These are phyloP conservation scores for Canariomyces notabilis DNA, from an alignment of 2,329 filamentous ascomycete species.

Conservation along the genomic window DNA sequence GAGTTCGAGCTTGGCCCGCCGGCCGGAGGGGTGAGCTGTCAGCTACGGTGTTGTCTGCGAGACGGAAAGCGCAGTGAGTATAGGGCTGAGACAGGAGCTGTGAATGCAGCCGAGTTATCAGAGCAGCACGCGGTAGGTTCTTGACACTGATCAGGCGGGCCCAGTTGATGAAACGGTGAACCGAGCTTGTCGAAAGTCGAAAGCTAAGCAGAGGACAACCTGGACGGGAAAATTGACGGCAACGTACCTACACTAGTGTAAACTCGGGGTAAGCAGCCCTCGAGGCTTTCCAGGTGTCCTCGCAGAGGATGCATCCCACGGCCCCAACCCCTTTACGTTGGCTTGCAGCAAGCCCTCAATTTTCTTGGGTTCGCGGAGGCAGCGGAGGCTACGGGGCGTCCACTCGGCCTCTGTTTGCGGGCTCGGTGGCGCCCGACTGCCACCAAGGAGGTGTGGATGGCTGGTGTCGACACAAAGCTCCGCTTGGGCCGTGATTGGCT, in stretches of 20 bases:
- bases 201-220: not conserved
- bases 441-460: not conserved
- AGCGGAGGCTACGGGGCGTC: not conserved
- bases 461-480: slow-evolving; percentile 4
- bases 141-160: too few species aligned
- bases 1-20: slow-evolving; percentile 10
- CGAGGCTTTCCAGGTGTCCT: slow-evolving; percentile 2
- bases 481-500: slow-evolving; percentile 16
- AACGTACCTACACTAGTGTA: too few species aligned
- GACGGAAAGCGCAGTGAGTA: too few species aligned
- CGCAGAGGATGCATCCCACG: too few species aligned
- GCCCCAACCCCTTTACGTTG: not conserved
- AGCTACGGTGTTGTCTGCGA: too few species aligned
- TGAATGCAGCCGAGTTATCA: too few species aligned
- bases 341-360: not conserved
- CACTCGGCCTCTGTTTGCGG: not conserved
- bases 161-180: too few species aligned
- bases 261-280: slow-evolving; percentile 6
- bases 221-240: too few species aligned
- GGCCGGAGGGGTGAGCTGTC: too few species aligned
- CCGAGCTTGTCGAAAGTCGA: too few species aligned
- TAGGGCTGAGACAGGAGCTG: slow-evolving; percentile 20
- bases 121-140: too few species aligned
- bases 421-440: slow-evolving; percentile 7
- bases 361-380: not conserved